phyloP scores from a whole-genome alignment of 176 grass and related monocot species.

The Puccinellia tenuiflora region DNA sequence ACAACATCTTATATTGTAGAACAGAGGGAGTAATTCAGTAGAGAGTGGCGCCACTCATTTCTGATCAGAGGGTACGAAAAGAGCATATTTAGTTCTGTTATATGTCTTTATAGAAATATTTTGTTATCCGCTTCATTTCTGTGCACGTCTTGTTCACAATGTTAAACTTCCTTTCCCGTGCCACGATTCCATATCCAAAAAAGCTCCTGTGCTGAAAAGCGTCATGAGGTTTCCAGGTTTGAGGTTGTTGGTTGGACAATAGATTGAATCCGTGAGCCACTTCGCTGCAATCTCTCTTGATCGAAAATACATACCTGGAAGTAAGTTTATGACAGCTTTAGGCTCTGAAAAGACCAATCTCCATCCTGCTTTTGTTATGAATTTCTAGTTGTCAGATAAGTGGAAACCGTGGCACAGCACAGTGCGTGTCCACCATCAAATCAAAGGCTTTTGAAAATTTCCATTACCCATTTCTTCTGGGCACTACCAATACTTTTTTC shows the following conservation, averaged over 20 bases:
- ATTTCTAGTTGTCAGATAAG: not conserved
- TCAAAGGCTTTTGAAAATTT: not conserved
- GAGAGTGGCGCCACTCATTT: too few species aligned
- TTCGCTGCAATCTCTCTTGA: not conserved
- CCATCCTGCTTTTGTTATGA: not conserved
- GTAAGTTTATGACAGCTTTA: not conserved
- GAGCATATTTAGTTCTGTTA: conserved; percentile 1
- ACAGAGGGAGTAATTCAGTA: too few species aligned
- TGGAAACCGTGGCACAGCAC: not conserved
- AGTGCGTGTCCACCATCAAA: not conserved
- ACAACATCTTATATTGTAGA: too few species aligned
- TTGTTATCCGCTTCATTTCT: not conserved
- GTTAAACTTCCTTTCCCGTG: conserved; percentile 32
- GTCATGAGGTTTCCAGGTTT: conserved; percentile 31
- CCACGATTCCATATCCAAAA: conserved; percentile 21
- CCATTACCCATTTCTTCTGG: too few species aligned
- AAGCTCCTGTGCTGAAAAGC: conserved; percentile 31
- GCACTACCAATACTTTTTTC: not conserved
- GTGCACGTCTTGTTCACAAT: not conserved
- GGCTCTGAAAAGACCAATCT: not conserved
- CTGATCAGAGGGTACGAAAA: too few species aligned
- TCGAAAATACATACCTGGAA: not conserved
- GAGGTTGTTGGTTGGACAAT: conserved; percentile 32
- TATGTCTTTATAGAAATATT: not conserved
- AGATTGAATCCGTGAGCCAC: not conserved